Percentiles rank a stretch among this genome's conserved stretches.
phyloP scores from a whole-genome alignment of 805 yeast genomes.

The Osmozyma mogii region DNA sequence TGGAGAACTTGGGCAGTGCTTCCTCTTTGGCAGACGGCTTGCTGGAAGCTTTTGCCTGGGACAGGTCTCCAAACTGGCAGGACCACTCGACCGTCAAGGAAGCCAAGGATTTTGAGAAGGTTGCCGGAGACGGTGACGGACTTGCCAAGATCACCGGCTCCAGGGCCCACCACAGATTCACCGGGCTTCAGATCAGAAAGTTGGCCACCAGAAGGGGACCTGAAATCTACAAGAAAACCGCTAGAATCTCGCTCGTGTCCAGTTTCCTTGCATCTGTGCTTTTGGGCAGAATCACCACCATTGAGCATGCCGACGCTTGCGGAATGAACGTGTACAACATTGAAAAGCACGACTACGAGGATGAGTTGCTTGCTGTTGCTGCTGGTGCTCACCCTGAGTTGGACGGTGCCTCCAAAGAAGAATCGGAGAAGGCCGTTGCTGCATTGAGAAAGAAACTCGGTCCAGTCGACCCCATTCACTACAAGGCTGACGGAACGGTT shows the following conservation, averaged over 20 bases:
- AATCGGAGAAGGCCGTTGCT: constrained; percentile 13
- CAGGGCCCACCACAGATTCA: constrained; percentile 80
- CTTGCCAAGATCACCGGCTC: constrained; percentile 75
- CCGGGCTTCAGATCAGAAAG: constrained; percentile 87
- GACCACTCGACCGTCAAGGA: constrained; percentile 81
- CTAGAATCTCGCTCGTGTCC: constrained; percentile 66
- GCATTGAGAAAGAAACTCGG: constrained; percentile 50
- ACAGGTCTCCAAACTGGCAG: constrained; percentile 87
- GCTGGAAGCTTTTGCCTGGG: constrained; percentile 47
- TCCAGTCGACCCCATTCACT: constrained; percentile 41
- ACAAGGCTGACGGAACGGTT: constrained; percentile 42
- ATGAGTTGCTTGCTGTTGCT: constrained; percentile 46
- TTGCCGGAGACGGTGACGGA: constrained; percentile 48
- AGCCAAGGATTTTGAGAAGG: constrained; percentile 49
- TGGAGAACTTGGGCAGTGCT: constrained; percentile 28
- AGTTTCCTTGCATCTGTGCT: constrained; percentile 69
- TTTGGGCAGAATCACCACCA: constrained; percentile 50
- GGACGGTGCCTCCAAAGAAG: constrained; percentile 25
- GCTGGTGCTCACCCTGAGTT: constrained; percentile 41
- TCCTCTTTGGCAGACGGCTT: constrained; percentile 40
- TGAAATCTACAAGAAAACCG: constrained; percentile 46
- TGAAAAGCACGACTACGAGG: constrained; percentile 45
- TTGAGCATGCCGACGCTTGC: constrained; percentile 85
- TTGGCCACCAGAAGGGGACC: constrained; percentile 47
- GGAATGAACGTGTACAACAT: constrained; percentile 89